Evolutionary conservation across 768 basidiomycete species (phyloP).

Genomic region (Coprinopsis sp.): DNA sequence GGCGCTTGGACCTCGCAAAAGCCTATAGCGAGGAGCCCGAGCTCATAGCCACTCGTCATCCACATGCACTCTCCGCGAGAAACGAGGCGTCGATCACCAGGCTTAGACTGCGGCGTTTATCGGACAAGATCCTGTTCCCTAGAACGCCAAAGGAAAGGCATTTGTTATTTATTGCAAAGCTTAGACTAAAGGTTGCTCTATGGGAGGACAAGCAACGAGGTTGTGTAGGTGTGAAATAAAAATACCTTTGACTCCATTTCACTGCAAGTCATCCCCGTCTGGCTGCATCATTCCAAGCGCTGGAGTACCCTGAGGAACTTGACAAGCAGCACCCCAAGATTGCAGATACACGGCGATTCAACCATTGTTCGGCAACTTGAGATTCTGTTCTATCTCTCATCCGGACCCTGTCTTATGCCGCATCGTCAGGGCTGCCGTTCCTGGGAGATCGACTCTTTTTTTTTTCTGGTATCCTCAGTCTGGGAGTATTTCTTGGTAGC

Average conservation of each 20-base stretch:
- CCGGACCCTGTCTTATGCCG: no score
- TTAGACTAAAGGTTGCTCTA: not conserved
- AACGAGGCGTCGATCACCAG: not conserved
- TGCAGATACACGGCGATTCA: no score
- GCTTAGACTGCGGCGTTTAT: not conserved
- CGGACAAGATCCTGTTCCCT: not conserved
- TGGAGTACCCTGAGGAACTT: no score
- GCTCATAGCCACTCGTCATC: not conserved
- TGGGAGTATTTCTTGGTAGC: no score
- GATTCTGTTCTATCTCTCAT: no score
- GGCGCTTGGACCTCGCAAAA: constrained; percentile 48
- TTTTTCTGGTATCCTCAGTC: no score
- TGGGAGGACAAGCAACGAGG: not conserved
- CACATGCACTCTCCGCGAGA: not conserved
- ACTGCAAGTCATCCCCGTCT: no score
- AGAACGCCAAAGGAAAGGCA: not conserved
- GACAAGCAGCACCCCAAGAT: no score
- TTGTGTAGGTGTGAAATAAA: constrained; percentile 1
- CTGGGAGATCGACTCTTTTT: no score
- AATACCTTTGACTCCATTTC: not conserved
- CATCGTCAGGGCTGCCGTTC: no score
- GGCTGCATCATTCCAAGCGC: no score
- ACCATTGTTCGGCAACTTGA: no score
- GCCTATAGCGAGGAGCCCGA: constrained; percentile 4
- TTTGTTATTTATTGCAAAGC: not conserved